phyloP scores from a whole-genome alignment of 1,284 basidiomycete species.

The Pseudozyma hubeiensis region DNA sequence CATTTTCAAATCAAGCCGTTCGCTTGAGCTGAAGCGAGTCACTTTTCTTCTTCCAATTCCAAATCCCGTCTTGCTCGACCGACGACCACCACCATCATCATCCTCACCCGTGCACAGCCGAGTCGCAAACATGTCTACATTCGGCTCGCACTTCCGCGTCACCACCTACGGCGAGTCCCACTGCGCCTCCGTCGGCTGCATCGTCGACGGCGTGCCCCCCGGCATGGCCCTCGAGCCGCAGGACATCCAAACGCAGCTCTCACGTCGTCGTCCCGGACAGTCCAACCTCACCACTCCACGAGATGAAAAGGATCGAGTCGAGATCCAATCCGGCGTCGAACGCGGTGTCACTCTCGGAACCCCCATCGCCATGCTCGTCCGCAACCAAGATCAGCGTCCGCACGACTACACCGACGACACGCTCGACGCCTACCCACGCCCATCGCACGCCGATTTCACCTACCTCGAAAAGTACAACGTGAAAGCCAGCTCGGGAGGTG shows the following conservation, averaged over 20 bases:
- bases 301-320: slow-evolving; percentile 95
- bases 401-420: slow-evolving; percentile 96
- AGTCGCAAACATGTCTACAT: slow-evolving; percentile 83
- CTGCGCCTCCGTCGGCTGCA: slow-evolving; percentile 94
- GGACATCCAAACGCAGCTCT: slow-evolving; percentile 93
- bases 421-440: slow-evolving; percentile 89
- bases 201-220: slow-evolving; percentile 96
- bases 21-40: slow-evolving; percentile 2
- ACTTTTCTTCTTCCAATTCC: slow-evolving; percentile 8
- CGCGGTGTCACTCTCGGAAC: slow-evolving; percentile 95
- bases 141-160: slow-evolving; percentile 88
- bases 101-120: not conserved
- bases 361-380: slow-evolving; percentile 93
- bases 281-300: slow-evolving; percentile 91
- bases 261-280: slow-evolving; percentile 91
- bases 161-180: slow-evolving; percentile 99
- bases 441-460: slow-evolving; percentile 97
- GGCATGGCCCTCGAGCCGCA: slow-evolving; percentile 82
- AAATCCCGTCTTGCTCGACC: no score
- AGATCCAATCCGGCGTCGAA: slow-evolving; percentile 93
- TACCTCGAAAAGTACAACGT: slow-evolving; percentile 98
- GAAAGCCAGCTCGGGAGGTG: slow-evolving; percentile 96
- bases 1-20: no score
- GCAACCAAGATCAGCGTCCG: slow-evolving; percentile 97
- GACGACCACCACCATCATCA: not conserved